phyloP scores from a whole-genome alignment of 768 basidiomycete species.

The Lactifluus piperatus region DNA sequence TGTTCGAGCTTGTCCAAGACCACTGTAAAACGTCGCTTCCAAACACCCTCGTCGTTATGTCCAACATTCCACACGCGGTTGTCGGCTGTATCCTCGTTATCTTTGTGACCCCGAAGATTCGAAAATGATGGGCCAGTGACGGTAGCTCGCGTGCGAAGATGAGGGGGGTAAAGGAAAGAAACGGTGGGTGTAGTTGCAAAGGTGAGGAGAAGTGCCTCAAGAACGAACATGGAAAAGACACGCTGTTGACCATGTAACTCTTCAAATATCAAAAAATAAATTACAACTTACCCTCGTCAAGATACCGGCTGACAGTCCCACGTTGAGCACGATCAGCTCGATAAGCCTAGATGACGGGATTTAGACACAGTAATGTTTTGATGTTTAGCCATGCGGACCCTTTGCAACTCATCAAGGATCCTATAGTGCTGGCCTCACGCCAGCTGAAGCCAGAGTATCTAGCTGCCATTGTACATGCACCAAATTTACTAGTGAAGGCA shows the following conservation, averaged over 20 bases:
- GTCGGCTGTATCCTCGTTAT: constrained; percentile 1
- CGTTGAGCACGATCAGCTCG: constrained; percentile 93
- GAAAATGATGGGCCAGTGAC: constrained; percentile 40
- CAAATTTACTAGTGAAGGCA: constrained; percentile 85
- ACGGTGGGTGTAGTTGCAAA: constrained; percentile 82
- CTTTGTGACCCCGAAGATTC: constrained; percentile 26
- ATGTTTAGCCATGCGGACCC: constrained; percentile 39
- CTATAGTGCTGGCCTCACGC: constrained; percentile 79
- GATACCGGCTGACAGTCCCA: constrained; percentile 77
- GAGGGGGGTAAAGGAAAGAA: constrained; percentile 54
- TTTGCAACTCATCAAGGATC: constrained; percentile 93
- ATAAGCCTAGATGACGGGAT: constrained; percentile 47
- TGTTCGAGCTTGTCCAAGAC: constrained; percentile 89
- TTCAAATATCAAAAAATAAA: neutral
- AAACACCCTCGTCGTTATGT: constrained; percentile 23
- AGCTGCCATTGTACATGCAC: constrained; percentile 71
- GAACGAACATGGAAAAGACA: constrained; percentile 93
- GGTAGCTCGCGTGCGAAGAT: constrained; percentile 42
- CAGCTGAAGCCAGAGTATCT: constrained; percentile 58
- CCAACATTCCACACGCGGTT: neutral
- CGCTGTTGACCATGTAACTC: constrained; percentile 24
- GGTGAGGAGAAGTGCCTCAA: constrained; percentile 74
- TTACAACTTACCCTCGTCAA: constrained; percentile 40
- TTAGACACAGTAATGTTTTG: neutral
- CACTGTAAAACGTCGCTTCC: constrained; percentile 64